These are phyloP conservation scores for Fraxinus velutina DNA, from an alignment of 305 asterid species.

Conservation along the genomic window DNA sequence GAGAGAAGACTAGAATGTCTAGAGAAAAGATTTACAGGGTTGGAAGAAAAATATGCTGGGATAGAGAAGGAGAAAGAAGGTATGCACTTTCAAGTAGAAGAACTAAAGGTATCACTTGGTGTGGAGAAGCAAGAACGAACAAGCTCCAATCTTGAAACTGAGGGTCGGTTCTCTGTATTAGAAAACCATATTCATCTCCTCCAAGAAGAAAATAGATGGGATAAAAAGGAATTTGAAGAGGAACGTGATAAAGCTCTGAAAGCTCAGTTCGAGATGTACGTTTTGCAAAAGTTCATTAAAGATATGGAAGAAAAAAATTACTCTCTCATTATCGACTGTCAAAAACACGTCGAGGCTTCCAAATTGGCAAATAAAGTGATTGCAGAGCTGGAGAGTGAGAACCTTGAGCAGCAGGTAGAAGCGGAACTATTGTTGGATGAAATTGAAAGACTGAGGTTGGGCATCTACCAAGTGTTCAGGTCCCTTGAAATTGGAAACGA, in stretches of 20 bases:
- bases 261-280: constrained; percentile 79
- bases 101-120: constrained; percentile 48
- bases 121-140: constrained; percentile 72
- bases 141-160: constrained; percentile 44
- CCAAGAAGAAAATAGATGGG: constrained; percentile 67
- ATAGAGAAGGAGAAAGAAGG: constrained; percentile 68
- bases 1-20: constrained; percentile 53
- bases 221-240: constrained; percentile 70
- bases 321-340: constrained; percentile 66
- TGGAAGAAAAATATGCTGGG: constrained; percentile 62
- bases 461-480: constrained; percentile 64
- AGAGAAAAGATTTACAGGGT: constrained; percentile 56
- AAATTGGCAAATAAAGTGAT: constrained; percentile 80
- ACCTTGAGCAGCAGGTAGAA: constrained; percentile 87
- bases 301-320: constrained; percentile 87
- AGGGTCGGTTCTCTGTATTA: constrained; percentile 46
- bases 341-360: constrained; percentile 84
- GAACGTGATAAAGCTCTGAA: constrained; percentile 71
- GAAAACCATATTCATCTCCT: constrained; percentile 66
- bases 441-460: constrained; percentile 64
- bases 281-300: constrained; percentile 76
- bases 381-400: constrained; percentile 72
- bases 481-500: constrained; percentile 51
- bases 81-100: constrained; percentile 52
- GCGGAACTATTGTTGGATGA: constrained; percentile 71